Base-by-base conservation (phyloP, 352 stramenopile species). In the Peronospora destructor region DNA sequence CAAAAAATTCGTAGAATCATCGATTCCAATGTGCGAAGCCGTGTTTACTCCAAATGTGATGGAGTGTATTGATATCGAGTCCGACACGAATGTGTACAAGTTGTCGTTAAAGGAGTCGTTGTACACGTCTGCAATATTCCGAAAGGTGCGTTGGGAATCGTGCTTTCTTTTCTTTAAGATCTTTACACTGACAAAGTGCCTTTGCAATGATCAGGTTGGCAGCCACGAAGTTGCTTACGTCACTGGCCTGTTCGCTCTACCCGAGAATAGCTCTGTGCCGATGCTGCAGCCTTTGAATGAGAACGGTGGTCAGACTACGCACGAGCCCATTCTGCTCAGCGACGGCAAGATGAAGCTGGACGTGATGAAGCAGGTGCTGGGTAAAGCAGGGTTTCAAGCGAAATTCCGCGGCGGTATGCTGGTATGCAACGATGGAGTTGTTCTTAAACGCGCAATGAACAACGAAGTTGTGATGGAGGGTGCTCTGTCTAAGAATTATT, bases 51-150 rank as follows among this genome's bases (percentile, higher is more conserved):
- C 84, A 6, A 83, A 88, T 36, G 67, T 85, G 4, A 90, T 91
- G 72, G 84, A 94, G 43, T 93, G 82, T 55, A 91, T 94, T 51
- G 84, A 94, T 54, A 94, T 94, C 39, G 84, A 94, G 50, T 93
- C 82, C 19, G 84, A 92, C 55, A 94, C 84, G 46, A 94, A 90
- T 29, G 81, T 94, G 43, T 93, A 89, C 76, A 94, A 94, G 54
- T 61, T 94, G 11, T 76, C 81, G 2, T 66, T 94, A 38, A 93
- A 91, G 46, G 84, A 94, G 36, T 85, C 82, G 36, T 53, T 94
- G 17, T 94, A 94, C 56, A 89, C 82, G 4, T 85, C 82, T 12
- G 71, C 76, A 0, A 61, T 85, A 4, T 94, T 94, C 63, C 76
- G 77, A 26, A 92, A 93, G 65, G 83, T 90, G 47, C 16, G 73